Evolutionary conservation across 371 early-diverging fungal genomes (phyloP).

Genomic region (Antonospora locustae): DNA sequence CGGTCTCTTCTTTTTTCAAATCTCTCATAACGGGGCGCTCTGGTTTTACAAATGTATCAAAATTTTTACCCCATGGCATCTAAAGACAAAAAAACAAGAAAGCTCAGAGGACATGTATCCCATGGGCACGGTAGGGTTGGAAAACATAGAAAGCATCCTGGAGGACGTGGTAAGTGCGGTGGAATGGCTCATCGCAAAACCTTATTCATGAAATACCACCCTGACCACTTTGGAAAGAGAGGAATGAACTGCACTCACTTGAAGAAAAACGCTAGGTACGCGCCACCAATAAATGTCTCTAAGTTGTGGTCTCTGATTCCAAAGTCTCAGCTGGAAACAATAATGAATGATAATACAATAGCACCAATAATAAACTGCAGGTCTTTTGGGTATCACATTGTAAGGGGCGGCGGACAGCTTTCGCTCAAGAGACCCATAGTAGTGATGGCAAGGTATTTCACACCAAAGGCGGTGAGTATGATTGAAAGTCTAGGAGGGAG

Average conservation of each 20-base stretch:
- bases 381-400: conserved; percentile 75
- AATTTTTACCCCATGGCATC: conserved; percentile 33
- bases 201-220: conserved; percentile 99
- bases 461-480: conserved; percentile 82
- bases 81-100: conserved; percentile 49
- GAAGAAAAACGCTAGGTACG: conserved; percentile 73
- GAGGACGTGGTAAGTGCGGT: conserved; percentile 98
- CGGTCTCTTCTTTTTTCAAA: conserved; percentile 44
- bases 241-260: conserved; percentile 96
- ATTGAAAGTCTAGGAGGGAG: conserved; percentile 91
- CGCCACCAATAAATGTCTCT: conserved; percentile 75
- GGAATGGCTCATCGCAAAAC: conserved; percentile 97
- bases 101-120: conserved; percentile 54
- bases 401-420: conserved; percentile 80
- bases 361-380: conserved; percentile 52
- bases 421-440: conserved; percentile 72
- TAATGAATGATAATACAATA: conserved; percentile 67
- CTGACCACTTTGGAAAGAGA: conserved; percentile 99
- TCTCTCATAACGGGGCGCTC: conserved; percentile 52
- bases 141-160: conserved; percentile 99
- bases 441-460: conserved; percentile 86
- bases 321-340: conserved; percentile 70
- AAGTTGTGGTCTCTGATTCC: conserved; percentile 80
- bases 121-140: conserved; percentile 59
- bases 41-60: conserved; percentile 13